Percentiles rank a stretch among this genome's conserved stretches.
Evolutionary conservation across 257 asterid species (phyloP).

Genomic region (Solanum neorickii): DNA sequence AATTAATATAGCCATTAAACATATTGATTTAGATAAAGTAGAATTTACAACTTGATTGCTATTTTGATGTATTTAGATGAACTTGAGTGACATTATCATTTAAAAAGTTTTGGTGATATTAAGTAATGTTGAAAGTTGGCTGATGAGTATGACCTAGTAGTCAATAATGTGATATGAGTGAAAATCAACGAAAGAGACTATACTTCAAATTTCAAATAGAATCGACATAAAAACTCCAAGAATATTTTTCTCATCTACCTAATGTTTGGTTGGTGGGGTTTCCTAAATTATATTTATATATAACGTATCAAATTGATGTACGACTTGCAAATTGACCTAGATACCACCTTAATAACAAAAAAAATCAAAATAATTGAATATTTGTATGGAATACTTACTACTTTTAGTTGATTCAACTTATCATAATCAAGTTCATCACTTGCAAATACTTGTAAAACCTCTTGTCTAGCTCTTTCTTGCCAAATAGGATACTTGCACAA

Average conservation of each 20-base stretch:
- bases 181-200: accelerated
- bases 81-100: not conserved
- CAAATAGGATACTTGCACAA: too few species aligned
- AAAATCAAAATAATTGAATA: not conserved
- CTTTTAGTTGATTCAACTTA: conserved; percentile 9
- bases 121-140: not conserved
- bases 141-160: not conserved
- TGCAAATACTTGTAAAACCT: too few species aligned
- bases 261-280: not conserved
- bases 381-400: not conserved
- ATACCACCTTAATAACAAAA: too few species aligned
- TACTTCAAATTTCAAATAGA: too few species aligned
- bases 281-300: too few species aligned
- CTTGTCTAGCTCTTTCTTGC: too few species aligned
- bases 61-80: not conserved
- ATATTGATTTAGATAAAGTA: not conserved
- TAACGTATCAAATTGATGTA: not conserved
- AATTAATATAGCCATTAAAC: not conserved
- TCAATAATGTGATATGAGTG: not conserved
- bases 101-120: not conserved
- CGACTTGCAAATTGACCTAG: not conserved
- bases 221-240: not conserved
- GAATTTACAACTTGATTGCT: not conserved
- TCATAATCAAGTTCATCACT: conserved; percentile 1
- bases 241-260: not conserved